These are phyloP conservation scores for Cercophora sp. DNA, from an alignment of 495 filamentous ascomycete genomes.

Conservation along the genomic window DNA sequence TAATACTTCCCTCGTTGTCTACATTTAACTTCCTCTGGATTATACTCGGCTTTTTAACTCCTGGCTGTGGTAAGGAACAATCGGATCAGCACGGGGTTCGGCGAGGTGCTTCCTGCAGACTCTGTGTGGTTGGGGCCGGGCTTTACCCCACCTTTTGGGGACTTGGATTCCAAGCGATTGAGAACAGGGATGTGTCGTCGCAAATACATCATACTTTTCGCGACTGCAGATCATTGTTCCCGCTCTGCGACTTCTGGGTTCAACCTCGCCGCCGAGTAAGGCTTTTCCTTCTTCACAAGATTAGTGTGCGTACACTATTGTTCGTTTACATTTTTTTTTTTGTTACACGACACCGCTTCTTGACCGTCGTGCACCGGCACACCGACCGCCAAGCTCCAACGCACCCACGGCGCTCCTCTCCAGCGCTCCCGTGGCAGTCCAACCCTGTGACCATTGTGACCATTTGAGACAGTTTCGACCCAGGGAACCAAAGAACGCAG, in stretches of 20 bases:
- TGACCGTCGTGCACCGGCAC: no score
- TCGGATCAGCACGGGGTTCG: no score
- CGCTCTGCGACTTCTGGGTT: conserved; percentile 1
- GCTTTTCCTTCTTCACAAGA: not conserved
- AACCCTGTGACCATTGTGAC: conserved; percentile 13
- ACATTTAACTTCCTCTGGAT: no score
- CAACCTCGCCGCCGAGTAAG: conserved; percentile 4
- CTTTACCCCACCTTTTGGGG: not conserved
- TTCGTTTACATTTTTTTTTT: not conserved
- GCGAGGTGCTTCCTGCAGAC: not conserved
- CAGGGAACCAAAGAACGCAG: no score
- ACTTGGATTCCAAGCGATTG: no score
- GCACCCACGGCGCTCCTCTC: not conserved
- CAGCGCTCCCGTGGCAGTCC: conserved; percentile 3
- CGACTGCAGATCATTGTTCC: conserved; percentile 12
- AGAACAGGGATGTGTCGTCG: conserved; percentile 18
- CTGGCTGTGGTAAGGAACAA: no score
- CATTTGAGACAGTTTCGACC: conserved; percentile 20
- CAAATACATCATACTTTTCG: conserved; percentile 24
- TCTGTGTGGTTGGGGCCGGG: not conserved
- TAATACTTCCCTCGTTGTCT: no score
- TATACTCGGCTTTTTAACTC: no score
- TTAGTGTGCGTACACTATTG: no score
- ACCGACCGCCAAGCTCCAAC: not conserved
- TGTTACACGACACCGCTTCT: no score